These are phyloP conservation scores for Puccinia polysora DNA, from an alignment of 1,284 basidiomycete species.

Conservation along the genomic window DNA sequence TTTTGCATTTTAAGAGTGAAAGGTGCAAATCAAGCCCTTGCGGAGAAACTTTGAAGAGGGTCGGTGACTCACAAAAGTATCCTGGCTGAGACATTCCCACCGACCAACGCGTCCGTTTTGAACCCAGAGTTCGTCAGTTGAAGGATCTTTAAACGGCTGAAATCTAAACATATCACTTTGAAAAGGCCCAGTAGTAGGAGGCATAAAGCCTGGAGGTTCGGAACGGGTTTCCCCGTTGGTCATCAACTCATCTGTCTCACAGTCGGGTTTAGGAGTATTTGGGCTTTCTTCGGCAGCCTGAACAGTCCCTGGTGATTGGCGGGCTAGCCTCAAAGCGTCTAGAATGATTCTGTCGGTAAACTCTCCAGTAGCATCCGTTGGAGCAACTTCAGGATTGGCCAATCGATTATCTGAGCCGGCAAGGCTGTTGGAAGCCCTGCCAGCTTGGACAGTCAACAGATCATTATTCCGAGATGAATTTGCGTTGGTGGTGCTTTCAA, in stretches of 20 bases:
- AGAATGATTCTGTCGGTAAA: neutral
- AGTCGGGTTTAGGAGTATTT: neutral
- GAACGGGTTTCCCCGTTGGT: neutral
- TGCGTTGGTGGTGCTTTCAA: neutral
- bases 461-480: neutral
- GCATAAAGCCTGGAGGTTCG: neutral
- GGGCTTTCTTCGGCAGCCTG: neutral
- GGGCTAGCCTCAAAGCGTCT: neutral
- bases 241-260: slow-evolving; percentile 7
- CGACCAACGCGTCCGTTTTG: slow-evolving; percentile 12
- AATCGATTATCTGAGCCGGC: neutral
- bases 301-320: neutral
- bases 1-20: slow-evolving; percentile 9
- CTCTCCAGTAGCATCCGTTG: neutral
- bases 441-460: neutral
- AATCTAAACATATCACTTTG: slow-evolving; percentile 35
- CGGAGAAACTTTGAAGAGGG: too few species aligned
- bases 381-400: slow-evolving; percentile 1
- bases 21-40: neutral
- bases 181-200: neutral
- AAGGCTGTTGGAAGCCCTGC: neutral
- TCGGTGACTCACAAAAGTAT: slow-evolving; percentile 57
- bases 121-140: slow-evolving; percentile 5
- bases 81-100: slow-evolving; percentile 34
- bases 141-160: slow-evolving; percentile 11